A percentile compares a stretch with the other conserved stretches of the same genome.
These are phyloP conservation scores for Cronartium quercuum DNA, from an alignment of 1,284 basidiomycete genomes.

Conservation along the genomic window DNA sequence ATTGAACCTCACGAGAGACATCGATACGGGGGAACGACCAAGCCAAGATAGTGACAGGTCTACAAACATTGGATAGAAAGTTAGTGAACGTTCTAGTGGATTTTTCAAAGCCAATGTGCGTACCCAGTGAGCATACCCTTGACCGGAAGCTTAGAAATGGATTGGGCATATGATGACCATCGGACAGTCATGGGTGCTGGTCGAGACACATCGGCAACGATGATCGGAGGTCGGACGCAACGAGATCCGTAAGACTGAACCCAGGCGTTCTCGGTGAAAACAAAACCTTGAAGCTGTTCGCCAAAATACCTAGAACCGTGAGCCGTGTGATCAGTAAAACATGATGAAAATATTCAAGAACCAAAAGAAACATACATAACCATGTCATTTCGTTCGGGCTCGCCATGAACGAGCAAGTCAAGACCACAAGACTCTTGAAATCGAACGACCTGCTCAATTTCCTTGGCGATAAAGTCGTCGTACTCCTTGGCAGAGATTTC, in stretches of 20 bases:
- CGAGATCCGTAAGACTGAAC: constrained; percentile 92
- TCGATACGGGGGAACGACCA: constrained; percentile 99
- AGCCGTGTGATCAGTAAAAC: background rate
- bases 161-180: constrained; percentile 97
- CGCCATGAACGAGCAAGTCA: constrained; percentile 97
- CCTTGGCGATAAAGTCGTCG: constrained; percentile 97
- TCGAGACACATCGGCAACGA: constrained; percentile 96
- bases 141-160: constrained; percentile 87
- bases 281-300: constrained; percentile 90
- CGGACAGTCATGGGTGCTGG: constrained; percentile 88
- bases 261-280: constrained; percentile 98
- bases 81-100: background rate
- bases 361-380: constrained; percentile 42
- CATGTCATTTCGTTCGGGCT: constrained; percentile 61
- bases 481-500: constrained; percentile 84
- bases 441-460: constrained; percentile 85
- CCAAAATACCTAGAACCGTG: constrained; percentile 78
- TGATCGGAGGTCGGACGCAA: constrained; percentile 97
- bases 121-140: constrained; percentile 74
- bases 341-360: constrained; percentile 23
- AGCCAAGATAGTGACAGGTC: constrained; percentile 71
- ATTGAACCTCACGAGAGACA: constrained; percentile 91
- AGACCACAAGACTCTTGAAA: constrained; percentile 96
- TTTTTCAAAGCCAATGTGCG: background rate
- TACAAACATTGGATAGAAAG: constrained; percentile 3